These are phyloP conservation scores for Gracilaria caudata DNA, from an alignment of 23 red algal genomes.

Conservation along the genomic window DNA sequence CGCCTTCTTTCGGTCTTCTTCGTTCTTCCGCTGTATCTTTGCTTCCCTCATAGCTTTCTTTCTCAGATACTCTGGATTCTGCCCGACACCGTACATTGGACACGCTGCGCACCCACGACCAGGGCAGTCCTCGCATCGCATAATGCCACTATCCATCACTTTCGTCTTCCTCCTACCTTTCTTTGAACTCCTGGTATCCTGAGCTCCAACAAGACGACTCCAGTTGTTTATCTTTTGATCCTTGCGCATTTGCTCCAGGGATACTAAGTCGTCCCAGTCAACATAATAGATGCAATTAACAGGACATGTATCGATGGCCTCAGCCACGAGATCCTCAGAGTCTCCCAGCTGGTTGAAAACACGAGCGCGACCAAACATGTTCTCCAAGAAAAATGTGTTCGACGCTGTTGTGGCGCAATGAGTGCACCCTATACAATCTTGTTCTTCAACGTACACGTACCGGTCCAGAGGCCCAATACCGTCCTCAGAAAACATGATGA, in stretches of 20 bases:
- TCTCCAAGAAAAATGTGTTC: conserved; percentile 81
- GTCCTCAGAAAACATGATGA: conserved; percentile 55
- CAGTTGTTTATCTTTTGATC: conserved; percentile 83
- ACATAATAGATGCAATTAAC: conserved; percentile 92
- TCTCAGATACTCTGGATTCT: conserved; percentile 80
- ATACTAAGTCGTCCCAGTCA: conserved; percentile 77
- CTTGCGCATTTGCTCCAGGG: conserved; percentile 67
- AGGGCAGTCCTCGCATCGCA: conserved; percentile 84
- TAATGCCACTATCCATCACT: conserved; percentile 68
- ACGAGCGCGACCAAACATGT: conserved; percentile 64
- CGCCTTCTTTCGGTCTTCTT: background rate
- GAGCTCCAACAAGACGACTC: conserved; percentile 73
- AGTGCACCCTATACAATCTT: conserved; percentile 86
- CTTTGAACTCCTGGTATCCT: conserved; percentile 28
- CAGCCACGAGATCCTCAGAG: conserved; percentile 39
- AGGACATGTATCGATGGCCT: conserved; percentile 81
- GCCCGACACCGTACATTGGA: conserved; percentile 80
- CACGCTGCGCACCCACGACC: conserved; percentile 72
- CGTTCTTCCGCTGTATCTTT: background rate
- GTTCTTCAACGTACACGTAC: conserved; percentile 83
- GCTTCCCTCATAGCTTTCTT: conserved; percentile 53
- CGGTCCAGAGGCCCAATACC: conserved; percentile 64
- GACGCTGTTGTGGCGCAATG: conserved; percentile 81
- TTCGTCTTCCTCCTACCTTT: conserved; percentile 46
- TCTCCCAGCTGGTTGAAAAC: conserved; percentile 78